Base-by-base conservation (phyloP, 176 grass and related monocot genomes). In the Luzula sylvatica region DNA sequence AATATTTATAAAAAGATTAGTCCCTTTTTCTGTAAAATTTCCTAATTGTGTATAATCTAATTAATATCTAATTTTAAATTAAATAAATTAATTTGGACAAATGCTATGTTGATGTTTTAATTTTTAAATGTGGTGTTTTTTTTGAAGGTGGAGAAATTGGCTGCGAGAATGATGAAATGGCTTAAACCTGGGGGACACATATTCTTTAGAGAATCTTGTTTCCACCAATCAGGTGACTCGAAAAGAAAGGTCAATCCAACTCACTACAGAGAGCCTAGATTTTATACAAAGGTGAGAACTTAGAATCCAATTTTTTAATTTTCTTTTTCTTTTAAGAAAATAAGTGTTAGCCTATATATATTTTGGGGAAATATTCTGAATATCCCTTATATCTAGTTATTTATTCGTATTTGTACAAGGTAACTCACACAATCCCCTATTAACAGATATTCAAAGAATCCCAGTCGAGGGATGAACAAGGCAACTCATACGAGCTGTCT, bases 201-300 rank as follows among this genome's bases (percentile, higher is more conserved):
- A 44, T 98, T 98, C 82, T 90, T 98, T 43, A 87, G 93, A 67
- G 93, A 98, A 67, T 98, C 93, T 11, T 98, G 93, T 38, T 98
- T 90, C 46, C 93, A 90, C 55, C 86, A 87, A 61, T 98, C 93
- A 35, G 81, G 93, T 19, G 93, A 98, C 48, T 83, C 78, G 59
- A 98, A 98, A 79, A 86, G 93, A 65, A 98, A 98, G 79, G 75
- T 80, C 56, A 98, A 98, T 61, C 93, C 86, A 40, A 90, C 86
- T 15, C 93, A 98, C 23, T 98, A 98, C 49, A 69, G 86, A 3
- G 93, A 98, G 56, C 93, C 93, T 38, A 80, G 93, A 38, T 90
- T 87, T 60, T 98, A 98, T 56, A 90, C 86, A 3, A 98, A 98
- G 93, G 93, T 81, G 20, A 51, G 20, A 29, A 22, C 13, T 27